A percentile compares a stretch with the other conserved stretches of the same genome.
Conservation (phyloP, 768 basidiomycete species). For the Podaxis rugospora region DNA sequence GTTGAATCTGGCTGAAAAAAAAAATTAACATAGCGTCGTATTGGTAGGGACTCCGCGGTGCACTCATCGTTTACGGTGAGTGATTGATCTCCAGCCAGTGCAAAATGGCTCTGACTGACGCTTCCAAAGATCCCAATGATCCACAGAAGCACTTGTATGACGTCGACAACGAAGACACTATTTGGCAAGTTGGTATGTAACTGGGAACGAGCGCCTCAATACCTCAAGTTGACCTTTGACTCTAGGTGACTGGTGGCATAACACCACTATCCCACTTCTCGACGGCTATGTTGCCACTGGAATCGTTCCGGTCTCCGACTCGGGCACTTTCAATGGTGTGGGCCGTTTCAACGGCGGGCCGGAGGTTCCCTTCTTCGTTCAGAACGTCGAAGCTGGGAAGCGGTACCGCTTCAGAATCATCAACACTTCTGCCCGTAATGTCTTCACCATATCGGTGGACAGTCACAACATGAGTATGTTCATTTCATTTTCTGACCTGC, state of each 20-base stretch:
- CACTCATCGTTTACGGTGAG: conserved; percentile 30
- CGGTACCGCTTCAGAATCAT: conserved; percentile 26
- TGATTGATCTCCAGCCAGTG: not conserved
- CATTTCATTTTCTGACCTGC: conserved; percentile 22
- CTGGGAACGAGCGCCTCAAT: conserved; percentile 21
- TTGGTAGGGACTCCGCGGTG: conserved; percentile 32
- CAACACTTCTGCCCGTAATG: conserved; percentile 23
- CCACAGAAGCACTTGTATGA: conserved; percentile 29
- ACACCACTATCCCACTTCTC: conserved; percentile 16
- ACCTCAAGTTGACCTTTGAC: conserved; percentile 28
- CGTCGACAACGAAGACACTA: conserved; percentile 37
- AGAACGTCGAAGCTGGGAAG: conserved; percentile 27
- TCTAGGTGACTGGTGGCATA: conserved; percentile 32
- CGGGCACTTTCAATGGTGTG: conserved; percentile 32
- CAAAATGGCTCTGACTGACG: not conserved
- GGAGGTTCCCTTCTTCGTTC: conserved; percentile 23
- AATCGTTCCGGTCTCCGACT: conserved; percentile 21
- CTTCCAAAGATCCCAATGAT: conserved; percentile 27
- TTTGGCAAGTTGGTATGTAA: conserved; percentile 28
- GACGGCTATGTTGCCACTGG: conserved; percentile 15
- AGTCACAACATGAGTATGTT: conserved; percentile 29
- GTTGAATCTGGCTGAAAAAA: too few relatives aligned
- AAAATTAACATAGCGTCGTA: not conserved
- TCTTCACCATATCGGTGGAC: conserved; percentile 40
- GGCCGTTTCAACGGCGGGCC: conserved; percentile 33